Base-by-base conservation (phyloP, 1,284 basidiomycete genomes). In the Chalciporus piperatoides region DNA sequence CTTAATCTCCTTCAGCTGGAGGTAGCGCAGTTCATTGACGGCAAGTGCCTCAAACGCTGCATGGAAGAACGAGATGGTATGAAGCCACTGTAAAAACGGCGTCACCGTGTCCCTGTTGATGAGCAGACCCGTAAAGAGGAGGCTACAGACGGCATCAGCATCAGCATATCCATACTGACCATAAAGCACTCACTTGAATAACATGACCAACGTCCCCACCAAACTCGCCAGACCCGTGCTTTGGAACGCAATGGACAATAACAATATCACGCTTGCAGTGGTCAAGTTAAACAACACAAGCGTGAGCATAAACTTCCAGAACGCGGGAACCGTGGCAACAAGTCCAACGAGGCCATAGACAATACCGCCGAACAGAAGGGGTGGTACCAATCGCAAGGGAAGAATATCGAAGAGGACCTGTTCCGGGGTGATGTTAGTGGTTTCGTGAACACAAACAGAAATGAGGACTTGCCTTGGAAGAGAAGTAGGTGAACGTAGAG, bases 291-390 rank as follows among this genome's bases (percentile, higher is more conserved):
- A 98, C 37, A 97, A 70, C 10, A 99, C 92, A 25, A 98, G 79
- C 2, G 86, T 89, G 57, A 99, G 82, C 72, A 97, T 86, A 74
- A 98, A 98, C 72, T 97, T 97, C 95, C 96, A 98, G 76, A 97
- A 98, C 14, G 82, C 84, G 0, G 81, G 75, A 4, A 97, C 86
- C 6, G 84, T 87, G 0, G 92, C 90, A 12, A 98, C 95, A 36
- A 99, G 83, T 7, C 96, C 96, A 3, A 97, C 92, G 6, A 97
- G 81, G 8, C 90, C 79, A 63, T 99, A 99, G 4, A 97, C 86
- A 61, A 98, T 97, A 9, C 90, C 90, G 23, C 95, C 95, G 55
- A 96, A 93, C 58, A 98, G 79, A 58, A 98, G 81, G 0, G 96
- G 94, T 9, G 96, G 96, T 9, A 98, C 89, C 15, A 99, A 81